These are phyloP conservation scores for Cutaneotrichosporon cyanovorans DNA, from an alignment of 1,284 basidiomycete genomes.

Conservation along the genomic window DNA sequence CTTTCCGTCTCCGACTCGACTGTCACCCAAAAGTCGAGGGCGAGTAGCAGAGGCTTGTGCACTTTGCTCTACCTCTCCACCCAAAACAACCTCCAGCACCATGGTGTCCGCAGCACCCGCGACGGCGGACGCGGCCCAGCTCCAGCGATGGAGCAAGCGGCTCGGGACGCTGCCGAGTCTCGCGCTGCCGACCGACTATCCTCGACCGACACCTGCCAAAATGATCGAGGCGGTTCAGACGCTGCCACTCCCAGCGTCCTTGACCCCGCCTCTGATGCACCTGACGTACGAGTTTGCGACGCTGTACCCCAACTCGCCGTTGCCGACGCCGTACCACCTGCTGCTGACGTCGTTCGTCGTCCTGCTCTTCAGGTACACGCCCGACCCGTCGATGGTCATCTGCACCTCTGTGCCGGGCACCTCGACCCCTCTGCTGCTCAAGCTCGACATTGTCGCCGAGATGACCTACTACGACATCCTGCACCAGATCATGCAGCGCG, in stretches of 20 bases:
- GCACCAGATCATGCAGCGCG: constrained; percentile 53
- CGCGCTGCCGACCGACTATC: constrained; percentile 93
- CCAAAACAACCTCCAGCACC: not conserved
- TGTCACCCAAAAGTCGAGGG: not conserved
- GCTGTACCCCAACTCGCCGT: constrained; percentile 34
- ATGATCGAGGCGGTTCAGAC: constrained; percentile 70
- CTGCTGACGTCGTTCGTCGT: constrained; percentile 86
- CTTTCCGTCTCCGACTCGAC: not conserved
- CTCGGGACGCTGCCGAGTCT: constrained; percentile 68
- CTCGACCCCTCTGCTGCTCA: constrained; percentile 72
- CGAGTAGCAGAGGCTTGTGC: not conserved
- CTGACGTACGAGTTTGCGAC: constrained; percentile 66
- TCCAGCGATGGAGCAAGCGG: constrained; percentile 45
- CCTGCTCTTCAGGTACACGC: constrained; percentile 89
- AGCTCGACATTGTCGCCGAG: constrained; percentile 73
- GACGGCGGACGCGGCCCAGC: constrained; percentile 13
- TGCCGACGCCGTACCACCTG: constrained; percentile 83
- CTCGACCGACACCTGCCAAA: constrained; percentile 65
- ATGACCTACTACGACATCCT: constrained; percentile 92
- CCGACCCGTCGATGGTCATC: constrained; percentile 88
- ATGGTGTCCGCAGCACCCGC: constrained; percentile 6
- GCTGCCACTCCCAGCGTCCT: constrained; percentile 53
- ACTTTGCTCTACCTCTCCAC: not conserved
- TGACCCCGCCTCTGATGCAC: constrained; percentile 40
- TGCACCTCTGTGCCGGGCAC: constrained; percentile 75